Evolutionary conservation across 176 grass and related monocot species (phyloP).

Genomic region (Typha latifolia): DNA sequence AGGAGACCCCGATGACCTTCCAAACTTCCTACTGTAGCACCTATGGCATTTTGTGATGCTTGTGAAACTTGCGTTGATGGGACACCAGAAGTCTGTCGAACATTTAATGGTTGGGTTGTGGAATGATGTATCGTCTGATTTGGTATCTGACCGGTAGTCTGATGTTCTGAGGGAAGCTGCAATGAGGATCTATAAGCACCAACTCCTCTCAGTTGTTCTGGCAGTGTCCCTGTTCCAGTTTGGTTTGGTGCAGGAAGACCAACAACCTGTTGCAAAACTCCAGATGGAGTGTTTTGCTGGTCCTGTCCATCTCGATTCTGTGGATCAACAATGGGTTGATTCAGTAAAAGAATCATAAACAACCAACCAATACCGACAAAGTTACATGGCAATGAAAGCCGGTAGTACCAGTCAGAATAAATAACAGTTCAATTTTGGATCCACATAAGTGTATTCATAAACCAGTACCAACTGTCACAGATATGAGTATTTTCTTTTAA

Average conservation of each 20-base stretch:
- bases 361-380: too few species aligned
- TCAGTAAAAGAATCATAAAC: too few species aligned
- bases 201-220: slow-evolving; percentile 31
- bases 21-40: not conserved
- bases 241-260: slow-evolving; percentile 19
- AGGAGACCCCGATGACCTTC: not conserved
- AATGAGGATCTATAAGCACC: slow-evolving; percentile 21
- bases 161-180: slow-evolving; percentile 7
- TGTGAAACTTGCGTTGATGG: not conserved
- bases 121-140: slow-evolving; percentile 16
- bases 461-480: too few species aligned
- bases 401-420: too few species aligned
- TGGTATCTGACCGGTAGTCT: slow-evolving; percentile 4
- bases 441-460: too few species aligned
- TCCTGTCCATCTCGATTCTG: too few species aligned
- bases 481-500: too few species aligned
- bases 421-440: too few species aligned
- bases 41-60: not conserved
- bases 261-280: not conserved
- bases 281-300: not conserved
- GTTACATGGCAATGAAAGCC: too few species aligned
- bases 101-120: not conserved
- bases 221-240: slow-evolving; percentile 4
- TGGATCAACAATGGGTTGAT: too few species aligned
- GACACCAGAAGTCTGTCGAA: too few species aligned